Base-by-base conservation (phyloP, 192 early-diverging fungal genomes). In the Gigaspora rosea region DNA sequence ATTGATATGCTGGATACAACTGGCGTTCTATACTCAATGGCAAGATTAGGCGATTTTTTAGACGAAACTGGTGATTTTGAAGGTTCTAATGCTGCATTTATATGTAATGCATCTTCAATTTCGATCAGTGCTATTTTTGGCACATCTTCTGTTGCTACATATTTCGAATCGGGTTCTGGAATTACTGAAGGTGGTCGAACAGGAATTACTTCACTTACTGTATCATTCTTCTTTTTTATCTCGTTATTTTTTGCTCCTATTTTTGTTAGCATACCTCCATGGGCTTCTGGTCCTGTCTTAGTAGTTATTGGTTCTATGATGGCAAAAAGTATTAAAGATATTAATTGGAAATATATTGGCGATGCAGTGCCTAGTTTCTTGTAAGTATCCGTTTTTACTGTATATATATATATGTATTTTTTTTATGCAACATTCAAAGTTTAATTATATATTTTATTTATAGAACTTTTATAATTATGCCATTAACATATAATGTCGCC, bases 1-100 rank as follows among this genome's bases (percentile, higher is more conserved):
- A 91, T 95, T 75, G 94, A 95, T 81, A 92, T 95, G 58, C 82
- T 95, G 75, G 94, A 95, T 80, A 93, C 92, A 68, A 95, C 93
- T 4, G 93, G 92, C 54, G 93, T 92, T 22, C 83, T 95, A 82
- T 94, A 91, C 78, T 93, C 92, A 20, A 93, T 94, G 91, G 92
- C 93, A 57, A 88, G 87, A 77, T 94, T 92, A 79, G 94, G 90
- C 77, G 92, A 93, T 12, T 93, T 90, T 80, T 88, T 88, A 79
- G 88, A 94, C 75, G 84, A 90, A 59, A 83, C 84, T 65, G 93
- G 92, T 75, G 91, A 94, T 76, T 94, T 94, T 85, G 91, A 93
- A 75, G 90, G 90, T 47, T 93, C 92, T 8, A 87, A 86, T 20
- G 76, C 83, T 49, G 94, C 94, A 41, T 95, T 95, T 83, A 78